phyloP scores from a whole-genome alignment of 2,329 filamentous ascomycete genomes.

The Rhynchosporium secalis region DNA sequence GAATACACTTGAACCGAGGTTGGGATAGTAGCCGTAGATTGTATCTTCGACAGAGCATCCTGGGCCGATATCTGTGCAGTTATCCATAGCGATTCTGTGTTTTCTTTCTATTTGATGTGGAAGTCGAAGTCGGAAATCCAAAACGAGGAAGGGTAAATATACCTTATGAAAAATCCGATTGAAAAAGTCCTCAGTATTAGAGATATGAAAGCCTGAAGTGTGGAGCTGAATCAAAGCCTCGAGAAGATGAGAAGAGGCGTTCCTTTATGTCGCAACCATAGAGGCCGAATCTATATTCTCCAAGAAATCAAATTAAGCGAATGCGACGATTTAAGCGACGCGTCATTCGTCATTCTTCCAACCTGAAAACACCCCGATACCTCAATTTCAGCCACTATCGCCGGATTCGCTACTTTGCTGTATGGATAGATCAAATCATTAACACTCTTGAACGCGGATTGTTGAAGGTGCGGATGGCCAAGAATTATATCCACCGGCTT shows the following conservation, averaged over 20 bases:
- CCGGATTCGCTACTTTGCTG: not conserved
- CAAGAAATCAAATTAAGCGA: not conserved
- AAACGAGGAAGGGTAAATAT: not conserved
- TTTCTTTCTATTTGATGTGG: slow-evolving; percentile 16
- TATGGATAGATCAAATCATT: not conserved
- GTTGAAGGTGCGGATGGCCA: slow-evolving; percentile 1
- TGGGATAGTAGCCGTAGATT: slow-evolving; percentile 54
- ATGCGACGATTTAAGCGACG: not conserved
- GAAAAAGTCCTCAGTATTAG: not conserved
- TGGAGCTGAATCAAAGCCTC: not conserved
- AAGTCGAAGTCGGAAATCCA: not conserved
- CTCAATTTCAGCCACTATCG: not conserved
- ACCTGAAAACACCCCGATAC: not conserved
- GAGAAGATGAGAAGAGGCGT: not conserved
- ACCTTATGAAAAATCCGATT: not conserved
- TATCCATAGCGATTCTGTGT: slow-evolving; percentile 12
- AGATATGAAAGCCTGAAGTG: slow-evolving; percentile 1
- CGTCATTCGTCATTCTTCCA: slow-evolving; percentile 5
- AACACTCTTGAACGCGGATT: not conserved
- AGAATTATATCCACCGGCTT: slow-evolving; percentile 12
- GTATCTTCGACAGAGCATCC: slow-evolving; percentile 39
- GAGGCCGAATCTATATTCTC: not conserved
- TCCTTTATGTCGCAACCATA: slow-evolving; percentile 10
- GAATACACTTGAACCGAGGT: slow-evolving; percentile 54
- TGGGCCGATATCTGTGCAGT: slow-evolving; percentile 24